phyloP scores from a whole-genome alignment of 2,329 filamentous ascomycete genomes.

The Leptographium flavum region DNA sequence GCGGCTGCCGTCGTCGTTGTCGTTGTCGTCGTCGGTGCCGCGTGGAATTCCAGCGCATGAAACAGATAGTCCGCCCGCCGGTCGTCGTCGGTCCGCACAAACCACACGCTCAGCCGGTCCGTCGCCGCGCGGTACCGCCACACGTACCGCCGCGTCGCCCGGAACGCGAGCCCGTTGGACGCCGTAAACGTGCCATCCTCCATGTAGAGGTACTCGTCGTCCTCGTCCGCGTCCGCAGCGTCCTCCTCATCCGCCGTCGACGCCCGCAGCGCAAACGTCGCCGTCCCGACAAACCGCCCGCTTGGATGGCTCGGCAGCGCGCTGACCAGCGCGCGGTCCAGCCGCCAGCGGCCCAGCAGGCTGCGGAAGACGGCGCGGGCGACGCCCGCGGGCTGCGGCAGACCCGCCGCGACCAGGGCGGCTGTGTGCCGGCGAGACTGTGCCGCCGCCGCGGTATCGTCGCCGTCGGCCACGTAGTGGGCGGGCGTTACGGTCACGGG shows the following conservation, averaged over 20 bases:
- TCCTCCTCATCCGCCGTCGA: constrained; percentile 37
- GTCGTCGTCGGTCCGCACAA: constrained; percentile 49
- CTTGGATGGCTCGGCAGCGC: constrained; percentile 43
- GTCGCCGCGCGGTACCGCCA: constrained; percentile 51
- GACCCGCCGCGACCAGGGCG: constrained; percentile 24
- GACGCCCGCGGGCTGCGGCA: constrained; percentile 36
- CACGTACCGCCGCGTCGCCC: constrained; percentile 51
- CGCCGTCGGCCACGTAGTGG: constrained; percentile 25
- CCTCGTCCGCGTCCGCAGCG: constrained; percentile 4
- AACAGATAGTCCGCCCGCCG: constrained; percentile 58
- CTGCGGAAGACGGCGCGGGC: constrained; percentile 55
- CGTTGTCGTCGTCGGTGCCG: too few species aligned
- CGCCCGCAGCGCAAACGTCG: constrained; percentile 47
- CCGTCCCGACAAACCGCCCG: constrained; percentile 50
- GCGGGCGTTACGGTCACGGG: constrained; percentile 40
- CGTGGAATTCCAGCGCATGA: constrained; percentile 62
- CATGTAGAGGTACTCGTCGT: constrained; percentile 50
- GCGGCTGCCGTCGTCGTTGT: neutral
- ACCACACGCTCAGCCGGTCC: constrained; percentile 59
- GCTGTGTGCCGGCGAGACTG: constrained; percentile 32
- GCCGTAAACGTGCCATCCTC: constrained; percentile 53
- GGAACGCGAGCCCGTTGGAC: constrained; percentile 32
- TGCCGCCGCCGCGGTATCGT: constrained; percentile 15
- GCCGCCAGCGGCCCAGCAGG: constrained; percentile 54
- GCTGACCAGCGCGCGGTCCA: constrained; percentile 42